These are phyloP conservation scores for Rhododendron simsii DNA, from an alignment of 148 eudicot genomes.

Conservation along the genomic window DNA sequence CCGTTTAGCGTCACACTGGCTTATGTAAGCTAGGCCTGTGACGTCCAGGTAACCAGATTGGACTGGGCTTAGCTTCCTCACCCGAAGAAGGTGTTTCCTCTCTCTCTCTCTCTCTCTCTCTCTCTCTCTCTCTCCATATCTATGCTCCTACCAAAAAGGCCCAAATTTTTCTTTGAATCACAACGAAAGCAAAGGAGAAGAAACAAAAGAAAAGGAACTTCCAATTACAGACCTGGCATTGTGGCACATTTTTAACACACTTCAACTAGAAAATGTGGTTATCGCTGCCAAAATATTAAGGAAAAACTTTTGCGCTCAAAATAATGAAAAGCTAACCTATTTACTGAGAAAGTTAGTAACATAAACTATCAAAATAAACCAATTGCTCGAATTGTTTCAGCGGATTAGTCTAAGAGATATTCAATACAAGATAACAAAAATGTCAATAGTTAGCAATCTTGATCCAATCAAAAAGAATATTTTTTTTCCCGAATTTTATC, in stretches of 20 bases:
- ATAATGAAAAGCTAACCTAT: too few species aligned
- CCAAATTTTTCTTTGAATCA: not conserved
- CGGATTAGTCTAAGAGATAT: too few species aligned
- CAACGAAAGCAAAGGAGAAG: not conserved
- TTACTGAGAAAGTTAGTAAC: not conserved
- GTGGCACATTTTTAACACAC: not conserved
- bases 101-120: too few species aligned
- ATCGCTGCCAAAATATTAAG: not conserved
- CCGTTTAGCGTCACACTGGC: not conserved
- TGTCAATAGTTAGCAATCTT: not conserved
- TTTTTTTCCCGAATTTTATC: too few species aligned
- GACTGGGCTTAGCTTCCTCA: not conserved
- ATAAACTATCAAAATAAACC: not conserved
- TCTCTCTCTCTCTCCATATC: not conserved
- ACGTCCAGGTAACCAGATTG: not conserved
- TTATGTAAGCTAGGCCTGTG: not conserved
- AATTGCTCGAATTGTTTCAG: too few species aligned
- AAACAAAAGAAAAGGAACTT: not conserved
- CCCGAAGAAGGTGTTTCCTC: too few species aligned
- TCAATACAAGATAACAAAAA: not conserved
- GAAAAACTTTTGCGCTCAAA: not conserved
- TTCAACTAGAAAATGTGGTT: not conserved
- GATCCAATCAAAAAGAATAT: not conserved
- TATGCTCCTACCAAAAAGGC: not conserved
- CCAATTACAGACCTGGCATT: not conserved